Base-by-base conservation (phyloP, 495 filamentous ascomycete genomes). In the Parathielavia appendiculata region DNA sequence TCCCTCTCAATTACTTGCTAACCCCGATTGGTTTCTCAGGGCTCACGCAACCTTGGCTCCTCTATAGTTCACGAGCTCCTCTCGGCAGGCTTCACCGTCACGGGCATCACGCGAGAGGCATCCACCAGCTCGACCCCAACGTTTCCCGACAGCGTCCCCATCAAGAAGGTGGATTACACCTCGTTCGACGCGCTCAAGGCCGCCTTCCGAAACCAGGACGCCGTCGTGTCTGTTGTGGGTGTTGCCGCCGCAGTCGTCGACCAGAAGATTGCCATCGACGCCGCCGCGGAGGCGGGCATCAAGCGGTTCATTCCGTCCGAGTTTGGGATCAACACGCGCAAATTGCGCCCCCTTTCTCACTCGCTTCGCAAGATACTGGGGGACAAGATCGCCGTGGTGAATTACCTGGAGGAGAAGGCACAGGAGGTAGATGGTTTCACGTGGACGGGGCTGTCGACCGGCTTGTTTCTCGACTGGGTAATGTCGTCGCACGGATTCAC, bases 231-330 rank as follows among this genome's bases (percentile, higher is more conserved):
- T 22, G 60, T 77, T 5, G 62, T 87, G 5, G 72, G 69, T 16
- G 61, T 67, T 5, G 46, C 60, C 0, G 71, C 66, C 0, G 38
- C n/a, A n/a, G n/a, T 82, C 19, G 57, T 61, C 1, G 63, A 60
- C 0, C 82, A 87, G 56, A 67, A 66, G 9, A 55, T 63, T 0
- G 71, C 86, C 23, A 76, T 88, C 13, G 83, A 88, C 52, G 86
- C 85, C 2, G 77, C 83, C 0, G 65, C 82, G 17, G 74, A 75
- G 0, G 84, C 81, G 1, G 77, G 79, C 14, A 83, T 89, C 4
- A 73, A 78, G 65, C 78, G 85, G 30, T 85, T 86, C 60, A 73
- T 89, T 44, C 86, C 85, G 0, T 81, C 79, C 12, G 84, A 87
- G 59, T 90, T 83, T 57, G 87, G 86, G 1, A 57, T 75, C 51